Base-by-base conservation (phyloP, 495 filamentous ascomycete genomes). In the Talaromyces nanjingensis region DNA sequence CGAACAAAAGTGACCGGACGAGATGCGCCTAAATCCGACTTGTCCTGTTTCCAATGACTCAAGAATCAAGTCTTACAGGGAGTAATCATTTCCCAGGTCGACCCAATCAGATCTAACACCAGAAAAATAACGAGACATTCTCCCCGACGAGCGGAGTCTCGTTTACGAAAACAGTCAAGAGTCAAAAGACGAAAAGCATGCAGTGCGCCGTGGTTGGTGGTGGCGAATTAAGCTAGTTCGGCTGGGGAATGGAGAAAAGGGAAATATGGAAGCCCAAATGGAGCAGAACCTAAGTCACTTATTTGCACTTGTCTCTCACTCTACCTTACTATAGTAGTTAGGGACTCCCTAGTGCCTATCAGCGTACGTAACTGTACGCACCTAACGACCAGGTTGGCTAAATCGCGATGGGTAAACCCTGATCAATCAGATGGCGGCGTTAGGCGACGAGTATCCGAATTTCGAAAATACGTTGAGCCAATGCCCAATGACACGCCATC, bases 191-290 rank as follows among this genome's bases (percentile, higher is more conserved):
- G 11, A 56, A 56, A 37, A 33, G 31, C 18, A 33, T 59, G 29
- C 56, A 34, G 56, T 25, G 27, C 53, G 27, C 16, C 12, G 29
- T 59, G 56, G 31, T 59, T 59, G 56, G 56, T 22, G 56, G 56
- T 59, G 56, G 56, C 56, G 31, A 33, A 59, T 14, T 22, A 11
- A 22, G 31, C 56, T 59, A 59, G 31, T 56, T 49, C 53, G 53
- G 53, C 53, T 29, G 53, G 53, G 27, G 12, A 27, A 12, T n/a
- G 53, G 53, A 27, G 9, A 25, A 56, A 27, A 20, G 18, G 22
- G 22, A 56, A 56, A 29, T 27, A 29, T 22, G 24, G 18, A 54
- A 25, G 18, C 49, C 18, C 8, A 54, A 24, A 54, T 22, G 18
- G 18, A 54, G 18, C 47, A 18, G 16, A 20, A n/a, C 47, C 12